Percentiles rank a stretch among this genome's conserved stretches.
Evolutionary conservation across 2,329 filamentous ascomycete species (phyloP).

Genomic region (Blastomyces gilchristii): DNA sequence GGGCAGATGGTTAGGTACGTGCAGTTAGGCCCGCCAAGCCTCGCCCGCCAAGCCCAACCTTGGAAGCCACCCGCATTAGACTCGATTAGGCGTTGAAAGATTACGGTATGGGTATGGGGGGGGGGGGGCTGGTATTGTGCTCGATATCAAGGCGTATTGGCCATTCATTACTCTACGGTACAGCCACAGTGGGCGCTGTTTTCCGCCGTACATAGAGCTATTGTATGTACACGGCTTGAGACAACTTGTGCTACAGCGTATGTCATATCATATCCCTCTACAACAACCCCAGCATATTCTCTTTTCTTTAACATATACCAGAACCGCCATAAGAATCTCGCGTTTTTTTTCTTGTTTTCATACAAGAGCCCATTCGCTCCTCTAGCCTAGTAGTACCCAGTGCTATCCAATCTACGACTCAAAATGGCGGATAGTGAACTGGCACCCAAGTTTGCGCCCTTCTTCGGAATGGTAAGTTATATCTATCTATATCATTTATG

Average conservation of each 20-base stretch:
- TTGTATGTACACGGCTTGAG: too few relatives aligned
- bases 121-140: background rate
- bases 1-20: background rate
- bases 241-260: background rate
- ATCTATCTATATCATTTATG: background rate
- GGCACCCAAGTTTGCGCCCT: slow-evolving; percentile 55
- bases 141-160: background rate
- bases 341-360: background rate
- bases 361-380: background rate
- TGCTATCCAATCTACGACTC: slow-evolving; percentile 6
- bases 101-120: background rate
- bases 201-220: background rate
- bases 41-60: background rate
- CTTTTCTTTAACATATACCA: background rate
- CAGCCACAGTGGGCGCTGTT: background rate
- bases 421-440: slow-evolving; percentile 41
- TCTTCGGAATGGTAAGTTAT: slow-evolving; percentile 55
- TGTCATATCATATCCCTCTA: background rate
- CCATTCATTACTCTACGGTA: background rate
- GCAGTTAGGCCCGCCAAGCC: background rate
- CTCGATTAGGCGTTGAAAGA: background rate
- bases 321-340: background rate
- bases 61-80: background rate
- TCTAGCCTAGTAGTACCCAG: background rate
- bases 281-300: background rate